Evolutionary conservation across 192 early-diverging fungal species (phyloP).

Genomic region (Entophlyctis helioformis): DNA sequence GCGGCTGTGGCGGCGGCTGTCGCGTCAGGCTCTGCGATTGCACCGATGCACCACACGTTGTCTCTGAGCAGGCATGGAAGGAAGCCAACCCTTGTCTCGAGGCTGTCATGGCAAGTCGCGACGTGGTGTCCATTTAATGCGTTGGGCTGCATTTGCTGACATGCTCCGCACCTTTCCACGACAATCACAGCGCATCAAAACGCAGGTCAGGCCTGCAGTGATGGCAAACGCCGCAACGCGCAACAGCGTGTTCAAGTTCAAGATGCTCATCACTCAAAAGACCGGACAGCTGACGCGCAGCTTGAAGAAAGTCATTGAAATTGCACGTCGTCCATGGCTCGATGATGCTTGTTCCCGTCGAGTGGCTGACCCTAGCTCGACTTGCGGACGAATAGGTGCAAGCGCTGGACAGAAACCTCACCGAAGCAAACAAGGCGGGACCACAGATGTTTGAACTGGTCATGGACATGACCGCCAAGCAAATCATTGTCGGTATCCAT

Average conservation of each 20-base stretch:
- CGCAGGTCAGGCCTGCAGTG: slow-evolving; percentile 6
- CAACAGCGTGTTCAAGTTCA: slow-evolving; percentile 4
- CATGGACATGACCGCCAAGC: background rate
- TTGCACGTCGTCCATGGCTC: slow-evolving; percentile 1
- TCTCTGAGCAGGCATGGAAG: slow-evolving; percentile 11
- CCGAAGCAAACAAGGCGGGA: background rate
- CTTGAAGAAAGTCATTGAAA: slow-evolving; percentile 13
- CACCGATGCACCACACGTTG: background rate
- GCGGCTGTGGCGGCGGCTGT: background rate
- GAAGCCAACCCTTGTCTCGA: slow-evolving; percentile 1
- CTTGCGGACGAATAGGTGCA: background rate
- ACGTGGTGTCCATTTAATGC: background rate
- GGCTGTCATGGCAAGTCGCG: slow-evolving; percentile 1
- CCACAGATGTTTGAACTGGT: too few species aligned
- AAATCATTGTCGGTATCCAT: background rate
- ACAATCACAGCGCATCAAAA: slow-evolving; percentile 12
- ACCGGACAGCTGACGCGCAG: slow-evolving; percentile 19
- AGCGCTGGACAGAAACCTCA: background rate
- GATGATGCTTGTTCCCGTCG: too few species aligned
- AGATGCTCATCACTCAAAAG: slow-evolving; percentile 12
- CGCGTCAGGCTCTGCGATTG: background rate
- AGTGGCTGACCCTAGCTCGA: too few species aligned
- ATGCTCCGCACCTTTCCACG: background rate
- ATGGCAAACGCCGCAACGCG: background rate
- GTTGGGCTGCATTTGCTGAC: background rate